Evolutionary conservation across 139 green algal genomes (phyloP), one percentile per base, ranked within the genome.

Genomic region (Gonium pectorale): DNA sequence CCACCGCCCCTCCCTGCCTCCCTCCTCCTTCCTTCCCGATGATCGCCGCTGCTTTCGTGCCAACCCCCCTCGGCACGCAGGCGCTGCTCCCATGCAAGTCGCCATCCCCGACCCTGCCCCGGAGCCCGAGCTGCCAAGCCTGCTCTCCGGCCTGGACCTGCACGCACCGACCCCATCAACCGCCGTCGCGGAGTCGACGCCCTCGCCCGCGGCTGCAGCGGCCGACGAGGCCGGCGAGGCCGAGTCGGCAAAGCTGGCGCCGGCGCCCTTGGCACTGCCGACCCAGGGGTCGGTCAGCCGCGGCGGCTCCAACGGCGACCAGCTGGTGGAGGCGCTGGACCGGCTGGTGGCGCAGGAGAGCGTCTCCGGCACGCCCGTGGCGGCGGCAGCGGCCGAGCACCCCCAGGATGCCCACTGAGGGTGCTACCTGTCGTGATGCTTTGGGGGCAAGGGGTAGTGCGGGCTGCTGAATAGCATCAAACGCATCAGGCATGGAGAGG

Each of bases 301-400:
- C 37, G 24, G 51, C 37, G 37, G 9, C 52, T 40, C 37, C 73
- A 46, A 33, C 26, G 33, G 9, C 41, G 77, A 83, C 62, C 41
- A 73, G 77, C n/a, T 83, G 31, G 77, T 83, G 41, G 59, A 63
- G 41, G 77, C 60, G 38, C 43, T 83, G 60, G 77, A 83, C 21
- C 8, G 8, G 60, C 77, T 83, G 77, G 77, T 83, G 40, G 29
- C n/a, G n/a, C 59, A 69, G 77, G 60, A 46, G 33, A 70, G 74
- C 31, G 27, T 44, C 27, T 29, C n/a, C n/a, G 27, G 44, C 24
- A 63, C 43, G 44, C 69, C 43, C 15, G 67, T 19, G 67, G 44
- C 51, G 51, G 51, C 51, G 51, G 51, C 51, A 59, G 51, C 51
- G n/a, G n/a, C n/a, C n/a, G n/a, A n/a, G n/a, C n/a, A n/a, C n/a